phyloP scores from a whole-genome alignment of 345 rosid species.

The Arabis hirsuta region DNA sequence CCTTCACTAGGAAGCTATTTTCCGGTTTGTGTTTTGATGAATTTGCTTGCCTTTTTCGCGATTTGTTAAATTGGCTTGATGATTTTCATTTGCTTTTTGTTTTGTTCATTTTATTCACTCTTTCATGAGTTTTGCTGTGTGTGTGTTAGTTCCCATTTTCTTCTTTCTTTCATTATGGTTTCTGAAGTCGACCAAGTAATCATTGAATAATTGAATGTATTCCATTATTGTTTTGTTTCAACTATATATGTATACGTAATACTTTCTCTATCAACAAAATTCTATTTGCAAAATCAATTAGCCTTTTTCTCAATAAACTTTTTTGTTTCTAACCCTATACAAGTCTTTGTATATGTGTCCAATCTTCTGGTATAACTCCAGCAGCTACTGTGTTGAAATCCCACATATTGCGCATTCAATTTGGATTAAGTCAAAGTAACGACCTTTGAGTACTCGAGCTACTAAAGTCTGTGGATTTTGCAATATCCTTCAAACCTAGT shows the following conservation, averaged over 20 bases:
- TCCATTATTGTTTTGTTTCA: constrained; percentile 21
- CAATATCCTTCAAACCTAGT: background rate
- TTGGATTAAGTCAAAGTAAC: background rate
- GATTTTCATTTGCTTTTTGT: background rate
- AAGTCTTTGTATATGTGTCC: too few relatives aligned
- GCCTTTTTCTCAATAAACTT: background rate
- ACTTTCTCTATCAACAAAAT: background rate
- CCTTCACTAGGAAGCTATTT: constrained; percentile 16
- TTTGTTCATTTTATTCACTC: constrained; percentile 7
- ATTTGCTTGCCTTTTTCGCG: constrained; percentile 21
- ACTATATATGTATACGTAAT: background rate
- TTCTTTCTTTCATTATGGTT: background rate
- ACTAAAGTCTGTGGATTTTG: background rate
- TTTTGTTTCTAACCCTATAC: too few relatives aligned
- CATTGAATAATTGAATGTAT: background rate
- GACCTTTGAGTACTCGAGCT: background rate
- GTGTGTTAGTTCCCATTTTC: constrained; percentile 10
- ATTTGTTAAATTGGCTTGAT: constrained; percentile 5
- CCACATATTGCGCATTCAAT: too few relatives aligned
- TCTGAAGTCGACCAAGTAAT: constrained; percentile 19
- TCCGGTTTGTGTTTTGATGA: constrained; percentile 25
- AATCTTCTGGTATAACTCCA: too few relatives aligned
- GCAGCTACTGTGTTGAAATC: too few relatives aligned
- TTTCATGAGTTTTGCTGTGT: background rate
- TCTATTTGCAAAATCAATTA: background rate